Conservation (phyloP, 257 asterid species). For the Cynanchum wilfordii region DNA sequence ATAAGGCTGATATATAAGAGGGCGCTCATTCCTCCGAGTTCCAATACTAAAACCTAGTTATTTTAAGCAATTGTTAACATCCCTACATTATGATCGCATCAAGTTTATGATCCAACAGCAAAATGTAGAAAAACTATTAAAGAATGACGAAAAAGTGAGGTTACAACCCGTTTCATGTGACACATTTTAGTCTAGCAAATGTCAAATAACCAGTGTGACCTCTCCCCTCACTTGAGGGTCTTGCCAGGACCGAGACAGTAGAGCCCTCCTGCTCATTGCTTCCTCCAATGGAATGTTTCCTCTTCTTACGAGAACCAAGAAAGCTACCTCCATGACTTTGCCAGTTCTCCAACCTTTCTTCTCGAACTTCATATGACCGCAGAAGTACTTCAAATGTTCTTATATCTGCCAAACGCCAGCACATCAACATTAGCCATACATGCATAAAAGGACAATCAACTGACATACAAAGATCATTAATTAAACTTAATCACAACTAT, state of each 20-base stretch:
- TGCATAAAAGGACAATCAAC: background rate
- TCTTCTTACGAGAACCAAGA: constrained; percentile 55
- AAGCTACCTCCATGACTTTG: constrained; percentile 44
- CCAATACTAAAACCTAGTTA: too few species aligned
- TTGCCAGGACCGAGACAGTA: constrained; percentile 45
- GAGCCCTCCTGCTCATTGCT: constrained; percentile 39
- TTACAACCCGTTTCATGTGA: constrained; percentile 14
- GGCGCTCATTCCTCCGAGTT: too few species aligned
- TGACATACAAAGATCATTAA: background rate
- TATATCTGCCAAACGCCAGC: constrained; percentile 46
- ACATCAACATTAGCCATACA: constrained; percentile 1
- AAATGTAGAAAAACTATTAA: background rate
- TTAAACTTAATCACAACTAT: background rate
- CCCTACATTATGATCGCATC: too few species aligned
- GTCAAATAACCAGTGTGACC: constrained; percentile 97
- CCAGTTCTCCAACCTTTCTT: constrained; percentile 51
- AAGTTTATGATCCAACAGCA: background rate
- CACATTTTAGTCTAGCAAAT: constrained; percentile 74
- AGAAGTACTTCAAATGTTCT: constrained; percentile 89
- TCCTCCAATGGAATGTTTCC: constrained; percentile 42
- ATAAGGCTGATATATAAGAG: too few species aligned
- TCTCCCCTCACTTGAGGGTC: constrained; percentile 67
- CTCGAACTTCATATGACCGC: constrained; percentile 71
- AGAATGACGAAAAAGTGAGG: background rate
- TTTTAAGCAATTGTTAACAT: too few species aligned